Conservation (phyloP, 306 rosid species). For the Rosa rugosa region DNA sequence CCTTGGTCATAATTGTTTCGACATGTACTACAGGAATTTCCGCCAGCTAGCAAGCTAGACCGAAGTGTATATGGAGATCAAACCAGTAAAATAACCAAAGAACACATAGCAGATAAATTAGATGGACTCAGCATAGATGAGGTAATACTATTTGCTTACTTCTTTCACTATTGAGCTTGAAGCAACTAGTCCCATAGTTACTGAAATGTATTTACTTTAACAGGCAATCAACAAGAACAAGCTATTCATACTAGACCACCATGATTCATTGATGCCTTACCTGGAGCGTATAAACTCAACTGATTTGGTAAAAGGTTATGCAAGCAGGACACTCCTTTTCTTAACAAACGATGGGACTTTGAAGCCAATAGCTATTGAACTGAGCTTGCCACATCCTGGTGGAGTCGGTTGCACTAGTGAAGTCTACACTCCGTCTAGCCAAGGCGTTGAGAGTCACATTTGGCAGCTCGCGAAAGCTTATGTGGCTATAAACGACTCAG, state of each 20-base stretch:
- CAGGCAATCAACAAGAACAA: constrained; percentile 59
- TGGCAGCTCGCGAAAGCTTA: constrained; percentile 90
- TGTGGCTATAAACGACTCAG: constrained; percentile 64
- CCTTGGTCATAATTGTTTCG: background rate
- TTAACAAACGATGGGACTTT: constrained; percentile 66
- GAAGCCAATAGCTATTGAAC: constrained; percentile 73
- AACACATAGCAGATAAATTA: constrained; percentile 47
- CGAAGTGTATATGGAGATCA: constrained; percentile 58
- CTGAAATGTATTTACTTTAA: constrained; percentile 21
- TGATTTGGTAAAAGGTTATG: constrained; percentile 56
- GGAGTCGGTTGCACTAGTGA: constrained; percentile 63
- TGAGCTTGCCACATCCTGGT: constrained; percentile 65
- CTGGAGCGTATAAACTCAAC: constrained; percentile 52
- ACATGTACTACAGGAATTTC: constrained; percentile 57
- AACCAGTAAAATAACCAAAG: constrained; percentile 51
- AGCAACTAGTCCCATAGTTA: constrained; percentile 4
- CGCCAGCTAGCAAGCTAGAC: constrained; percentile 71
- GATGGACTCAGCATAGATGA: constrained; percentile 60
- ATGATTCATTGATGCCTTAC: constrained; percentile 69
- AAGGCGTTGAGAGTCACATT: constrained; percentile 50
- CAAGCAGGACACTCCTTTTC: constrained; percentile 69
- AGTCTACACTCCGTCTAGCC: constrained; percentile 51
- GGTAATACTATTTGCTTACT: constrained; percentile 36
- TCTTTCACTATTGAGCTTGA: constrained; percentile 5
- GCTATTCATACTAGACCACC: constrained; percentile 72